Base-by-base conservation (phyloP, 768 basidiomycete species). In the Chalciporus piperatus region DNA sequence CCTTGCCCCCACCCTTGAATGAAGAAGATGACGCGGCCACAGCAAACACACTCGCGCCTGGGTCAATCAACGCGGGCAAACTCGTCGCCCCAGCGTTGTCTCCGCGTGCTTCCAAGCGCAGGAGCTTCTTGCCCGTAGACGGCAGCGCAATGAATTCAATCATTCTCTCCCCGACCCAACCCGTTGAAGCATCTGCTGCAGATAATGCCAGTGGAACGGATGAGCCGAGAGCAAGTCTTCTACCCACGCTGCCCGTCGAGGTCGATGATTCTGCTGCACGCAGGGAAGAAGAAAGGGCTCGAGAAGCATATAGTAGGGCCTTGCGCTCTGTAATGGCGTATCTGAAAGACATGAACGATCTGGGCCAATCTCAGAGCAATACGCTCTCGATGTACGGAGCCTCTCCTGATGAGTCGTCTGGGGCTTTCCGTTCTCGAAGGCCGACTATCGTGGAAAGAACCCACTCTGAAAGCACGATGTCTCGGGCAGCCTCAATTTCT, bases 301-400 rank as follows among this genome's bases (percentile, higher is more conserved):
- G 82, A 27, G 88, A 90, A 62, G 77, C 82, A 27, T 87, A 87
- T 65, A 84, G 82, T 61, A 79, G 89, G 40, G 93, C 92, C 28
- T 76, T 99, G 47, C 82, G 90, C 49, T 89, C 90, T 10, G 83
- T 99, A 16, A 95, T 98, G 88, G 92, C 93, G 7, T 99, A 98
- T 69, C 79, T 99, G 17, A 84, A 85, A 61, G 97, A 99, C 61
- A 87, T 99, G 83, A 88, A 94, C 63, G 97, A 99, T 63, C 76
- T 99, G 27, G 85, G 85, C 16, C 69, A 84, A 58, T 80, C 84
- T 17, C 87, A 86, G 62, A 64, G 72, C 14, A 75, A 77, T 51
- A 68, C 77, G 11, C 54, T 82, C 59, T 83, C 82, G 50, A 72
- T 84, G 68, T 86, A 88, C 63, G 81, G 82, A 13, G 64, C 73